phyloP scores from a whole-genome alignment of 768 basidiomycete species.

The Suillus subluteus region DNA sequence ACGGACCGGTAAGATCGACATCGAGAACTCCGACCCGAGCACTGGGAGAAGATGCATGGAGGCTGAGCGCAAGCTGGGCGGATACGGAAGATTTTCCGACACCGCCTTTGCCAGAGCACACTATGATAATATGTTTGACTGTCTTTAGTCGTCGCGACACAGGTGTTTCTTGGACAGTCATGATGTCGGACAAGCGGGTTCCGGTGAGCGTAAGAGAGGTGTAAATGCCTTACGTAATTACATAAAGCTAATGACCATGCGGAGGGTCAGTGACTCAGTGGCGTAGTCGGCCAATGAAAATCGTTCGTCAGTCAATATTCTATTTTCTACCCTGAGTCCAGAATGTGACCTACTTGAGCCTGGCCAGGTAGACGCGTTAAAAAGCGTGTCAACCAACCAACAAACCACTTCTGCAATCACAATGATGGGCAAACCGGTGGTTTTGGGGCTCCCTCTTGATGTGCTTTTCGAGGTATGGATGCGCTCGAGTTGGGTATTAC shows the following conservation, averaged over 20 bases:
- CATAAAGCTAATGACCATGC: background rate
- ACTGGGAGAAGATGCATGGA: conserved; percentile 68
- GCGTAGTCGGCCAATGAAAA: too few species aligned
- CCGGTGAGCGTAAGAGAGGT: background rate
- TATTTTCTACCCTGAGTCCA: background rate
- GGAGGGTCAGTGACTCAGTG: background rate
- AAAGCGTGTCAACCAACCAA: too few species aligned
- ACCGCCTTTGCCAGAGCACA: conserved; percentile 96
- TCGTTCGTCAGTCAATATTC: background rate
- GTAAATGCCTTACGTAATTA: conserved; percentile 4
- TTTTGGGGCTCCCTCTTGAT: background rate
- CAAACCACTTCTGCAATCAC: background rate
- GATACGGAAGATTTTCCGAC: conserved; percentile 99
- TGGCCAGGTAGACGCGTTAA: background rate
- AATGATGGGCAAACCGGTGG: background rate
- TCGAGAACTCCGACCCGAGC: conserved; percentile 88
- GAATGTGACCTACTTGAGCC: background rate
- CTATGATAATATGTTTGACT: conserved; percentile 87
- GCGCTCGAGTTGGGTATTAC: background rate
- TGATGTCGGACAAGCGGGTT: conserved; percentile 11
- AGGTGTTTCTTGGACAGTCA: conserved; percentile 51
- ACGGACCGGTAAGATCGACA: conserved; percentile 92
- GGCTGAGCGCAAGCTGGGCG: conserved; percentile 86
- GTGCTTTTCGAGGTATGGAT: conserved; percentile 1
- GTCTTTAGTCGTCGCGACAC: conserved; percentile 70